Evolutionary conservation across 441 rosid genomes (phyloP).

Genomic region (Cnidoscolus chayamansa): DNA sequence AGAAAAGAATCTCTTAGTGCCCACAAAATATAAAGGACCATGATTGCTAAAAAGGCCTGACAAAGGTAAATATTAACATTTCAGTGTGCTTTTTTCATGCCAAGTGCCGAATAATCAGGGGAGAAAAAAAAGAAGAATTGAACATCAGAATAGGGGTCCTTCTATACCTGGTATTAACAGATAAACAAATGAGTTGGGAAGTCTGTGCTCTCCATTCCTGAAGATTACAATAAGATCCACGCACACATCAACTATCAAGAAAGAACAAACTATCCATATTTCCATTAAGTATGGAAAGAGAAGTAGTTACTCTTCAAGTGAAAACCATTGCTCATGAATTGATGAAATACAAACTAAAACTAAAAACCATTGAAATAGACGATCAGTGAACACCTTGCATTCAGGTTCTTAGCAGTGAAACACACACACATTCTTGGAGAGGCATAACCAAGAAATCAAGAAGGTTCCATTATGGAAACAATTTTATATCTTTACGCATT

Average conservation of each 20-base stretch:
- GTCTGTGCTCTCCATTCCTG: constrained; percentile 60
- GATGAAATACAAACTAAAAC: not conserved
- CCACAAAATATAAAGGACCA: constrained; percentile 65
- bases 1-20: constrained; percentile 56
- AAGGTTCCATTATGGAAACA: not conserved
- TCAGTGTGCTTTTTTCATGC: not conserved
- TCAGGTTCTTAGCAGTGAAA: not conserved
- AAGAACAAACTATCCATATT: not conserved
- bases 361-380: not conserved
- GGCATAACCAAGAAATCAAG: not conserved
- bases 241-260: not conserved
- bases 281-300: not conserved
- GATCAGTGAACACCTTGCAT: not conserved
- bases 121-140: not conserved
- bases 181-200: constrained; percentile 56
- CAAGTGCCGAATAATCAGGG: not conserved
- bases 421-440: not conserved
- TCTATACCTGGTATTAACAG: constrained; percentile 58
- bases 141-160: constrained; percentile 6
- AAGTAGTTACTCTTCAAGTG: not conserved
- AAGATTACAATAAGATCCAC: constrained; percentile 13
- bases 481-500: not conserved
- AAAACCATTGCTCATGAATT: not conserved
- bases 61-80: constrained; percentile 17
- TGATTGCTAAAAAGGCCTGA: constrained; percentile 75